These are phyloP conservation scores for Leccinum fallax DNA, from an alignment of 1,284 basidiomycete genomes.

Conservation along the genomic window DNA sequence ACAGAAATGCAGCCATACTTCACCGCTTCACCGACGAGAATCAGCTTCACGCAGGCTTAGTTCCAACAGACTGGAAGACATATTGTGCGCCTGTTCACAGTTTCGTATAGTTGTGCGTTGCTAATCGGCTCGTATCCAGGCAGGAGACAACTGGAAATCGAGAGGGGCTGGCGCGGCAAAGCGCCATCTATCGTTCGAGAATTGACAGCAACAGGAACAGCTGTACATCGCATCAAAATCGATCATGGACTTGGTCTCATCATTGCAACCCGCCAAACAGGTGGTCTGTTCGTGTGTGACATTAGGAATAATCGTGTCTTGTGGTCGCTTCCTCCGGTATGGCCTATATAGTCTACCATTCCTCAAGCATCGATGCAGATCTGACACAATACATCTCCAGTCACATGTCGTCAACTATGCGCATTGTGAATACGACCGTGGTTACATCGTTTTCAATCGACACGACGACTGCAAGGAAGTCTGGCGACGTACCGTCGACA, in stretches of 20 bases:
- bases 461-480: conserved; percentile 60
- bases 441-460: conserved; percentile 71
- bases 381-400: conserved; percentile 36
- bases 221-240: conserved; percentile 72
- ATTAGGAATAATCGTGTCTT: conserved; percentile 49
- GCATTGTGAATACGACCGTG: conserved; percentile 74
- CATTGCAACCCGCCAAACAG: conserved; percentile 54
- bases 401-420: conserved; percentile 56
- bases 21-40: conserved; percentile 46
- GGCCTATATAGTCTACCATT: conserved; percentile 1
- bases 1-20: conserved; percentile 51
- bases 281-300: conserved; percentile 59
- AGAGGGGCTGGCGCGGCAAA: conserved; percentile 58
- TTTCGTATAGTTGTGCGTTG: conserved; percentile 3
- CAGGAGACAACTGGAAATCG: conserved; percentile 45
- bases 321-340: conserved; percentile 58
- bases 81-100: conserved; percentile 53
- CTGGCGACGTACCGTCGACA: conserved; percentile 54
- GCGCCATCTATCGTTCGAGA: conserved; percentile 41
- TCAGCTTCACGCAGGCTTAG: conserved; percentile 37
- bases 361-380: background rate
- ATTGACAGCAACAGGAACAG: conserved; percentile 37
- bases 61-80: conserved; percentile 48
- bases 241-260: conserved; percentile 60
- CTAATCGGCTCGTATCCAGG: conserved; percentile 40